Evolutionary conservation across 2,329 filamentous ascomycete species (phyloP), one percentile per base, ranked within the genome.

Genomic region (Zasmidium cellare): DNA sequence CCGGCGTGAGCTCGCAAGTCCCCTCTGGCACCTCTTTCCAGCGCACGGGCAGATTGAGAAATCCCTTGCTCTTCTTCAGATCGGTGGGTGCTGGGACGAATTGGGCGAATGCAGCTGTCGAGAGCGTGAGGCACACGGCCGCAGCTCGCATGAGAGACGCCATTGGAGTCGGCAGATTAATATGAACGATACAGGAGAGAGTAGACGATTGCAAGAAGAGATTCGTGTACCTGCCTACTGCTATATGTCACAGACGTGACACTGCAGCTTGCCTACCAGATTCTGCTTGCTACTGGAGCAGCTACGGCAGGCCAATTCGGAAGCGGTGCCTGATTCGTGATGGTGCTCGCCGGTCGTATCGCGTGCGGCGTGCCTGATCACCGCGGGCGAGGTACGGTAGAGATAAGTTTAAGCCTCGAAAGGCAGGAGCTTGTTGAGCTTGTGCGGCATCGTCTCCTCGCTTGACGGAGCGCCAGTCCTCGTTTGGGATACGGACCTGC

Each of bases 11-110:
- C 68, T 82, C 80, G 62, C 80, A 82, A 25, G 57, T 63, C 23
- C 62, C 60, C 2, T 79, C 65, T 1, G 78, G 77, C 3, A 81
- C 82, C 67, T 84, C 74, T 69, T 86, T 86, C 70, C 84, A 86
- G 18, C 82, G 80, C 56, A 86, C 82, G 22, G 78, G 79, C 60
- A 82, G 73, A 55, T 78, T 78, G 56, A 76, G 73, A 53, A 76
- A 76, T 11, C 79, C 79, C 55, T 73, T 72, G 31, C 74, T 76
- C 9, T 69, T 69, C 9, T 71, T 79, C 38, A 80, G 70, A 61
- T 80, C 72, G 1, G 74, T 75, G 0, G 79, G 79, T 16, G 77
- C 67, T 19, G 76, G 66, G 2, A 81, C 75, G 55, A 81, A 81
- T 64, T 81, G 79, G 3, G 68, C 63, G 35, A 54, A 19, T 3